A percentile compares a stretch with the other conserved stretches of the same genome.
phyloP scores from a whole-genome alignment of 805 yeast genomes.

The Alloascoidea africana region DNA sequence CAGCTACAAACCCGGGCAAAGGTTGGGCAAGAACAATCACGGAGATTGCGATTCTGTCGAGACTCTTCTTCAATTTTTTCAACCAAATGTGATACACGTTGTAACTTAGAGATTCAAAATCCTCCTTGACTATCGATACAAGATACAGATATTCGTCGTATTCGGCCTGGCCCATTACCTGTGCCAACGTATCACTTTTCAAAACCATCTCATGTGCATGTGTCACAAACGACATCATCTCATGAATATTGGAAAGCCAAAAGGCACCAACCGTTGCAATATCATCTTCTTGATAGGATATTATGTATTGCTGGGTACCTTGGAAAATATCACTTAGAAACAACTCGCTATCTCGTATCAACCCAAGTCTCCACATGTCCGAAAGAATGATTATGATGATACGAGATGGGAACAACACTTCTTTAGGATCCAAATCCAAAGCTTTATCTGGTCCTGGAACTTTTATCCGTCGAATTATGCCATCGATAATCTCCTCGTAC shows the following conservation, averaged over 20 bases:
- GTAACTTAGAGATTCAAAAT: slow-evolving; percentile 67
- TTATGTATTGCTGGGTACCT: slow-evolving; percentile 61
- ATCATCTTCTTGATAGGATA: slow-evolving; percentile 57
- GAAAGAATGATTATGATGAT: slow-evolving; percentile 67
- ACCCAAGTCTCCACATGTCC: slow-evolving; percentile 85
- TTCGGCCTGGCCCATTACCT: slow-evolving; percentile 68
- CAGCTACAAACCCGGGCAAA: slow-evolving; percentile 73
- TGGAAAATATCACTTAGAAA: slow-evolving; percentile 69
- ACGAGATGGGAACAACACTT: slow-evolving; percentile 76
- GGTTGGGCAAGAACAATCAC: slow-evolving; percentile 77
- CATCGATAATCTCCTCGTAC: slow-evolving; percentile 66
- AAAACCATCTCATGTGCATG: slow-evolving; percentile 71
- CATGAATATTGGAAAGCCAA: slow-evolving; percentile 81
- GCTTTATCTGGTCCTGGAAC: slow-evolving; percentile 72
- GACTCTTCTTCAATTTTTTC: slow-evolving; percentile 69
- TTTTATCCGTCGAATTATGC: slow-evolving; percentile 59
- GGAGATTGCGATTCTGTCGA: slow-evolving; percentile 65
- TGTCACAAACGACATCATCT: slow-evolving; percentile 68
- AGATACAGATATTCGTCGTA: slow-evolving; percentile 65
- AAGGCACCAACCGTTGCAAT: slow-evolving; percentile 75
- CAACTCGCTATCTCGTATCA: slow-evolving; percentile 69
- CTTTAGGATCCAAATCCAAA: slow-evolving; percentile 62
- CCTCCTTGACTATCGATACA: slow-evolving; percentile 76
- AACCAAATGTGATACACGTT: slow-evolving; percentile 82
- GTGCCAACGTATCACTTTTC: slow-evolving; percentile 56